Conservation (phyloP, 2,329 filamentous ascomycete genomes). For the Penicillium sp. region DNA sequence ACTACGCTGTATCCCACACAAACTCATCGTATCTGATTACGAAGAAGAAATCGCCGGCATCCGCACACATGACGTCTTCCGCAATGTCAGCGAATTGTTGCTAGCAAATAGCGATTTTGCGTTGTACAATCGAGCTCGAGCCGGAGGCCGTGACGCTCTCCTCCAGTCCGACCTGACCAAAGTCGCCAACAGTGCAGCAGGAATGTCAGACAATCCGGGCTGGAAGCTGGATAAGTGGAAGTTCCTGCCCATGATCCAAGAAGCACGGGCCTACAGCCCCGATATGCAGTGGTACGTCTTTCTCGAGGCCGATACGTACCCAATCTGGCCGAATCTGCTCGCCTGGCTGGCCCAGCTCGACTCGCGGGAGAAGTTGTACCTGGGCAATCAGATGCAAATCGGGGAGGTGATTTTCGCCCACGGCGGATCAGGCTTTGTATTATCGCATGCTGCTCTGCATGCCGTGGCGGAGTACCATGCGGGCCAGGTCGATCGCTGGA, state of each 20-base stretch:
- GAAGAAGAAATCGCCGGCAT: slow-evolving; percentile 54
- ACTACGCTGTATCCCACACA: slow-evolving; percentile 57
- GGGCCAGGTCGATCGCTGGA: slow-evolving; percentile 41
- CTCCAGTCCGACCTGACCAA: slow-evolving; percentile 25
- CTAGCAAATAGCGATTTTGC: slow-evolving; percentile 22
- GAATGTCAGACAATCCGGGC: slow-evolving; percentile 44
- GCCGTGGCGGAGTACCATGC: slow-evolving; percentile 44
- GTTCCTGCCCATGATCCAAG: slow-evolving; percentile 56
- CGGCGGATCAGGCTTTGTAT: slow-evolving; percentile 52
- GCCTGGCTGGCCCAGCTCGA: slow-evolving; percentile 53
- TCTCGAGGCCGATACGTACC: slow-evolving; percentile 58
- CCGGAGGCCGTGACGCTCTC: slow-evolving; percentile 41
- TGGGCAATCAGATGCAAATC: slow-evolving; percentile 54
- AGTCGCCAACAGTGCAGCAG: slow-evolving; percentile 31
- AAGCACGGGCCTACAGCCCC: slow-evolving; percentile 44
- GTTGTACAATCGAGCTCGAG: slow-evolving; percentile 45
- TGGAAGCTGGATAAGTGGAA: slow-evolving; percentile 59
- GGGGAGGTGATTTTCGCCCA: slow-evolving; percentile 49
- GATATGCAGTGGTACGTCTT: slow-evolving; percentile 59
- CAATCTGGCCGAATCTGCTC: slow-evolving; percentile 54
- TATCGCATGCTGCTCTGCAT: slow-evolving; percentile 51
- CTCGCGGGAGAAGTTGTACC: slow-evolving; percentile 47
- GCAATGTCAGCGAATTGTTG: slow-evolving; percentile 35
- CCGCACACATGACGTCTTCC: slow-evolving; percentile 53
- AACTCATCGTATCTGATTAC: slow-evolving; percentile 61